Conservation (phyloP, 1,139 yeast genomes). For the Debaryomyces subglobosus region DNA sequence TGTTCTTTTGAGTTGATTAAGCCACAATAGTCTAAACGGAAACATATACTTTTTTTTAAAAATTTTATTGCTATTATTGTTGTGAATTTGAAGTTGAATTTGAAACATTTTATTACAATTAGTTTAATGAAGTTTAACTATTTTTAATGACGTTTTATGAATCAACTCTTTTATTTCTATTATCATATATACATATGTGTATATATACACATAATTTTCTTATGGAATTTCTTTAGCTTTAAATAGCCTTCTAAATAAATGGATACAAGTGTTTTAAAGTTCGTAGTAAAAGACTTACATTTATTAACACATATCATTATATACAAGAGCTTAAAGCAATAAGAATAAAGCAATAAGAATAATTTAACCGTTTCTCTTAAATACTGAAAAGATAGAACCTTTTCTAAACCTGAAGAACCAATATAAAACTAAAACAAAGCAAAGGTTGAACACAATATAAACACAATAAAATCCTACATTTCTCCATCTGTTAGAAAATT, state of each 20-base stretch:
- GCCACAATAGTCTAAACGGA: constrained; percentile 44
- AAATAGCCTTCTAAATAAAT: neutral
- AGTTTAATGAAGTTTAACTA: constrained; percentile 1
- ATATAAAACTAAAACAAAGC: constrained; percentile 24
- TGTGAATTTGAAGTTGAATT: constrained; percentile 8
- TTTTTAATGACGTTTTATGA: constrained; percentile 9
- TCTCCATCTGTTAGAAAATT: constrained; percentile 60
- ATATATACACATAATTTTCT: neutral
- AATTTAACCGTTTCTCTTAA: constrained; percentile 6
- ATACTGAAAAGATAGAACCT: constrained; percentile 8
- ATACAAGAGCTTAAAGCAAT: neutral
- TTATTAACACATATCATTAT: neutral
- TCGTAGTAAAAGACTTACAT: neutral
- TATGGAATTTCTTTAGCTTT: neutral
- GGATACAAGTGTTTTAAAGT: neutral
- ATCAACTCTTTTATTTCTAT: constrained; percentile 8
- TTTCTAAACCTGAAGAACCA: constrained; percentile 15
- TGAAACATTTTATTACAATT: neutral
- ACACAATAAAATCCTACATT: constrained; percentile 63
- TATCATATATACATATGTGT: neutral
- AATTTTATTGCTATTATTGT: constrained; percentile 2
- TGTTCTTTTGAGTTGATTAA: constrained; percentile 84
- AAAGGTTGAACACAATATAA: constrained; percentile 56
- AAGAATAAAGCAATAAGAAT: neutral
- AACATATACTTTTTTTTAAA: neutral